Base-by-base conservation (phyloP, 192 early-diverging fungal genomes). In the Phlyctochytrium arcticum region DNA sequence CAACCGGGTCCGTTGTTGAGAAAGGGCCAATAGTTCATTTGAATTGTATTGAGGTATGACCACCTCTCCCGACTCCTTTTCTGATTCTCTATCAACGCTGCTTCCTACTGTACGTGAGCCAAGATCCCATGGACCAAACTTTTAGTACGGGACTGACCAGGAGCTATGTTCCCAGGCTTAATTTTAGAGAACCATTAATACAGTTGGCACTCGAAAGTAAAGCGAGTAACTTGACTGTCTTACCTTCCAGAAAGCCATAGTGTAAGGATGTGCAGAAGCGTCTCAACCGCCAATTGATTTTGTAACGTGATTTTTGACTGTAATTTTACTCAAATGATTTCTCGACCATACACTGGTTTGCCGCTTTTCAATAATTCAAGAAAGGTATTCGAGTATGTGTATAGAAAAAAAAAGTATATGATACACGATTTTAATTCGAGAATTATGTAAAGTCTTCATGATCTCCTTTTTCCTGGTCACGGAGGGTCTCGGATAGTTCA, bases 1-100 rank as follows among this genome's bases (percentile, higher is more conserved):
- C 4, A 72, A 58, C 21, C 35, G 32, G 24, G 36, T 29, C 5
- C 70, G 55, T 39, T 72, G 70, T 31, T 72, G 54, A 17, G 19
- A 31, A 36, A 72, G 19, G 5, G 62, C 21, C 6, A 68, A 27
- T 5, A 6, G 15, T 3, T 46, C 48, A 31, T 74, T 73, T 23
- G 68, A 56, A 15, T 72, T 61, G 48, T 84, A 69, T 4, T 72
- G 76, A 0, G 80, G 57, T 0, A 84, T 48, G 2, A 88, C 51
- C 12, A 48, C 50, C 32, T 80, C 74, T 39, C 71, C 78, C 17
- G 74, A 61, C 53, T 89, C 87, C 53, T 81, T 85, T 63, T 80
- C 83, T 15, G 79, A 61, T 19, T 85, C 85, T 7, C 87, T 70
- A 55, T 89, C 87, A 17, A 87, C 71, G 10, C 73, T 73, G 54